Evolutionary conservation across 257 asterid species (phyloP).

Genomic region (Solanum ossicruentum): DNA sequence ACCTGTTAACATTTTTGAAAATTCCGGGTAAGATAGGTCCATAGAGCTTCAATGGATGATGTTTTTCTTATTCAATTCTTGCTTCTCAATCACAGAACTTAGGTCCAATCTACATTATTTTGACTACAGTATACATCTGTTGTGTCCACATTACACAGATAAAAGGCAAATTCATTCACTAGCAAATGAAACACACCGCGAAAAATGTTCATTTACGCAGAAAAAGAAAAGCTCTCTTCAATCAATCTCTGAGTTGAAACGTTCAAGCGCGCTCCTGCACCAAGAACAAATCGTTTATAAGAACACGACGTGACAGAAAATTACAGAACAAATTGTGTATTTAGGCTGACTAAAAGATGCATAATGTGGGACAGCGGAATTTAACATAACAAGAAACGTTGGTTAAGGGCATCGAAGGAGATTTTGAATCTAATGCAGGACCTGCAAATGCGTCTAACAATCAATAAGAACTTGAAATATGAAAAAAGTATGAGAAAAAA

Average conservation of each 20-base stretch:
- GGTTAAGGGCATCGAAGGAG: neutral
- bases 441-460: neutral
- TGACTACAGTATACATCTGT: neutral
- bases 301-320: neutral
- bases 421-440: neutral
- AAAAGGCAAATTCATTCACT: neutral
- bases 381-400: neutral
- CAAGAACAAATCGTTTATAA: neutral
- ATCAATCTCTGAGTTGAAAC: neutral
- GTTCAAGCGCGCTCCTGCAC: neutral
- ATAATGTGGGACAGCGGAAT: neutral
- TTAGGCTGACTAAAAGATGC: neutral
- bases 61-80: neutral
- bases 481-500: neutral
- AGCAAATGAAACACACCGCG: neutral
- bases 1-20: too few species aligned
- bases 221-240: neutral
- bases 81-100: neutral
- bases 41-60: neutral
- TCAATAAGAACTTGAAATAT: neutral
- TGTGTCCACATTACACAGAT: neutral
- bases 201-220: neutral
- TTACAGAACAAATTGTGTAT: neutral
- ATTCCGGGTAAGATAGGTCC: too few species aligned
- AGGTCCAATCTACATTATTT: neutral